Percentiles rank a stretch among this genome's conserved stretches.
These are phyloP conservation scores for Aureobasidium sp. DNA, from an alignment of 2,329 filamentous ascomycete species.

Conservation along the genomic window DNA sequence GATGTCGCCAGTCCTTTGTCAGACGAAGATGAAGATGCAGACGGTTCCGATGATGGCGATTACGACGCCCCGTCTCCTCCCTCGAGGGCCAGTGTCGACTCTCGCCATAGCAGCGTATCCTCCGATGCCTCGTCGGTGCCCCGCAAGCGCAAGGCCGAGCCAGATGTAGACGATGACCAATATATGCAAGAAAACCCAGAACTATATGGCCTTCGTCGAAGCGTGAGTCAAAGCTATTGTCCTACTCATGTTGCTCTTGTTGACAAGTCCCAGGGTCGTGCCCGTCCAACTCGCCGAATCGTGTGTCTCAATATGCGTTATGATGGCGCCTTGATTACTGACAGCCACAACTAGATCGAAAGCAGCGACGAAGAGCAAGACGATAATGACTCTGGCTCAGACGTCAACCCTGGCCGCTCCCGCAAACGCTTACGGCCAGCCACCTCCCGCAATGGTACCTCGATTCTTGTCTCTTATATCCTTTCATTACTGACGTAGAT, in stretches of 20 bases:
- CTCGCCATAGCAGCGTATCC: slow-evolving; percentile 56
- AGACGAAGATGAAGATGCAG: slow-evolving; percentile 44
- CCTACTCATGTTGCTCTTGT: slow-evolving; percentile 18
- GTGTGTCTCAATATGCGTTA: slow-evolving; percentile 35
- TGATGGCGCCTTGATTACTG: slow-evolving; percentile 15
- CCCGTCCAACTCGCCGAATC: slow-evolving; percentile 55
- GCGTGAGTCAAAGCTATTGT: slow-evolving; percentile 52
- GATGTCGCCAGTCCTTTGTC: slow-evolving; percentile 40
- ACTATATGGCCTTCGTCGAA: slow-evolving; percentile 87
- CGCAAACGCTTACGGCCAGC: slow-evolving; percentile 62
- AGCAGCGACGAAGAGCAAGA: slow-evolving; percentile 47
- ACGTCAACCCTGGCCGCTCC: slow-evolving; percentile 54
- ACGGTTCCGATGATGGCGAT: slow-evolving; percentile 55
- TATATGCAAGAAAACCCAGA: slow-evolving; percentile 89
- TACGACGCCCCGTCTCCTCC: slow-evolving; percentile 61
- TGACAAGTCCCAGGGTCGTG: slow-evolving; percentile 47
- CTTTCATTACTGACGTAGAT: slow-evolving; percentile 34
- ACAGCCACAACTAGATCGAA: slow-evolving; percentile 42
- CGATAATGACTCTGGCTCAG: slow-evolving; percentile 63
- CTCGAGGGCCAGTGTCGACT: slow-evolving; percentile 28
- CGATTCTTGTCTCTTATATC: slow-evolving; percentile 23
- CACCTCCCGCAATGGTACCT: slow-evolving; percentile 52
- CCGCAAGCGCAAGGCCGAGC: slow-evolving; percentile 68
- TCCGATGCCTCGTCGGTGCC: slow-evolving; percentile 64
- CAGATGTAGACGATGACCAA: slow-evolving; percentile 60